Conservation (phyloP, 768 basidiomycete species). For the Leccinum aurantiacum region DNA sequence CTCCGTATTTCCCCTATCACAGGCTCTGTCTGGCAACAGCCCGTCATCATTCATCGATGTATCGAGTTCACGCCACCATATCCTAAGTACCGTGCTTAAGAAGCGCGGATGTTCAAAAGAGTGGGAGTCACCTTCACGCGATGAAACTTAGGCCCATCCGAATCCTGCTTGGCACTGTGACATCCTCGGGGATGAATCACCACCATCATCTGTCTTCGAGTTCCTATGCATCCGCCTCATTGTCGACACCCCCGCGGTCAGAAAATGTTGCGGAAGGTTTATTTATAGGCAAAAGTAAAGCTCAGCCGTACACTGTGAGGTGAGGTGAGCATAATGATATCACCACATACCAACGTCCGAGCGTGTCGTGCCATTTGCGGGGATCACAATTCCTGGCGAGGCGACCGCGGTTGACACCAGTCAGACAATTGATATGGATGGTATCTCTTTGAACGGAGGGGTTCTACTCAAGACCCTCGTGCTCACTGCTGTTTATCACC, state of each 20-base stretch:
- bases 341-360: neutral
- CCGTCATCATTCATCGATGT: neutral
- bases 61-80: neutral
- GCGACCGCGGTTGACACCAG: slow-evolving; percentile 31
- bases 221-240: neutral
- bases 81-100: neutral
- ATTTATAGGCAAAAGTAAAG: neutral
- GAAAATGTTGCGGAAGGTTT: neutral
- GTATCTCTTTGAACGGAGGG: slow-evolving; percentile 42
- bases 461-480: slow-evolving; percentile 50
- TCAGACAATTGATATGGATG: slow-evolving; percentile 50
- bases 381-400: neutral
- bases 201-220: neutral
- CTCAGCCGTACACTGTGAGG: neutral
- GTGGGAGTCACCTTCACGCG: neutral
- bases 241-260: neutral
- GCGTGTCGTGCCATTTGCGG: neutral
- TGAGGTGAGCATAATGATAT: neutral
- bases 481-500: slow-evolving; percentile 25
- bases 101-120: too few relatives aligned
- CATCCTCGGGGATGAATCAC: neutral
- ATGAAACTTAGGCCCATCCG: neutral
- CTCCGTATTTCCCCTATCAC: neutral
- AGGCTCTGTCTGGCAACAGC: neutral
- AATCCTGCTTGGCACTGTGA: too few relatives aligned